A percentile compares a stretch with the other conserved stretches of the same genome.
Conservation (phyloP, 805 yeast species). For the Starmerella vaccinii region DNA sequence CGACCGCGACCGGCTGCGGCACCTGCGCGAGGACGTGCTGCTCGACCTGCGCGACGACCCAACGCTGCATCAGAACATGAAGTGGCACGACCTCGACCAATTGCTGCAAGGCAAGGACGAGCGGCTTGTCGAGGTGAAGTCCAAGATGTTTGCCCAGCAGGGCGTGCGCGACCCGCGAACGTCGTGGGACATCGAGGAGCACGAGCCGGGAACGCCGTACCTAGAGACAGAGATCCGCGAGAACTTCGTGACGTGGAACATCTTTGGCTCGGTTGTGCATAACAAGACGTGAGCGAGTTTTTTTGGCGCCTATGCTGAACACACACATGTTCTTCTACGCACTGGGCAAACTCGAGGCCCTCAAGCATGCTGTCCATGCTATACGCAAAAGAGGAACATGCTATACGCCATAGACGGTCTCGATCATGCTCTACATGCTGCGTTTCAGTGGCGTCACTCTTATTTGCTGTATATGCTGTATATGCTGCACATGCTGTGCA, state of each 20-base stretch:
- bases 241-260: constrained; percentile 12
- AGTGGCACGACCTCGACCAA: constrained; percentile 13
- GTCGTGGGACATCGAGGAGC: constrained; percentile 2
- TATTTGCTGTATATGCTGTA: too few relatives aligned
- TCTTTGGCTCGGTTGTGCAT: neutral
- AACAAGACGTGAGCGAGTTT: neutral
- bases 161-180: constrained; percentile 4
- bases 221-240: constrained; percentile 21
- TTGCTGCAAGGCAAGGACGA: constrained; percentile 11
- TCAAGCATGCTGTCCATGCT: too few relatives aligned
- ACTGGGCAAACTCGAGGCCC: too few relatives aligned
- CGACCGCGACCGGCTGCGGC: constrained; percentile 12
- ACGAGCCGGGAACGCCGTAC: constrained; percentile 18
- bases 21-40: constrained; percentile 12
- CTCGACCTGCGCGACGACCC: constrained; percentile 8
- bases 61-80: neutral
- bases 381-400: too few relatives aligned
- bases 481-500: too few relatives aligned
- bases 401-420: too few relatives aligned
- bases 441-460: too few relatives aligned
- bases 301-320: too few relatives aligned
- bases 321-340: too few relatives aligned
- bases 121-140: neutral
- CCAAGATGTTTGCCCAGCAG: constrained; percentile 6
- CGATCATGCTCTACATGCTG: too few relatives aligned